Conservation (phyloP, 176 grass and related monocot genomes). For the Carex cristatella region DNA sequence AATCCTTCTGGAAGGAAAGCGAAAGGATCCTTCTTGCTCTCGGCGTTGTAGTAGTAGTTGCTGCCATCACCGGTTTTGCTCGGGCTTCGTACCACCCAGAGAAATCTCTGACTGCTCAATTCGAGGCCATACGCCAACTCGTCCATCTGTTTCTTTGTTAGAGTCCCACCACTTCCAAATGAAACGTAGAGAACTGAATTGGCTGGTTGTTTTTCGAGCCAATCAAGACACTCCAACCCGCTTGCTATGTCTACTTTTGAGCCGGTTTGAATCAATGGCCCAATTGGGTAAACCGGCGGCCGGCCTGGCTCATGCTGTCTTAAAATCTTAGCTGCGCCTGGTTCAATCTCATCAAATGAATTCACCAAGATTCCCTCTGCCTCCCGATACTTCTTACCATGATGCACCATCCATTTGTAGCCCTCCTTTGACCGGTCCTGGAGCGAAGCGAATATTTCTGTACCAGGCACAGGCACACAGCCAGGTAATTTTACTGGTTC, state of each 20-base stretch:
- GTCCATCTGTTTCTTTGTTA: constrained; percentile 27
- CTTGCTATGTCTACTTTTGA: neutral
- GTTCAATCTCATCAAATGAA: constrained; percentile 51
- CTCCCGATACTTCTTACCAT: neutral
- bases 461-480: constrained; percentile 48
- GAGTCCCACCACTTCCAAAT: constrained; percentile 49
- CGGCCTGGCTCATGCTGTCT: neutral
- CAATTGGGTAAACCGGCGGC: neutral
- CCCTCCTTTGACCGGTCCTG: constrained; percentile 35
- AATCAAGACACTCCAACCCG: constrained; percentile 11
- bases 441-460: constrained; percentile 34
- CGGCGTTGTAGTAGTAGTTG: neutral
- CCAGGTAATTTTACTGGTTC: constrained; percentile 50
- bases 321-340: constrained; percentile 1
- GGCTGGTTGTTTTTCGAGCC: constrained; percentile 45
- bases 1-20: constrained; percentile 44
- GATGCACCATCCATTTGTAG: constrained; percentile 40
- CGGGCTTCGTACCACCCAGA: constrained; percentile 48
- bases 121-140: constrained; percentile 51
- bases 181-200: constrained; percentile 49
- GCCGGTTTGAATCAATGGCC: constrained; percentile 38
- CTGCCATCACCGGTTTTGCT: constrained; percentile 26
- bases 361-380: constrained; percentile 56
- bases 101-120: constrained; percentile 30
- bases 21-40: constrained; percentile 10